Evolutionary conservation across 345 rosid species (phyloP), one percentile per base, ranked within the genome.

Genomic region (Dipteronia sinensis): DNA sequence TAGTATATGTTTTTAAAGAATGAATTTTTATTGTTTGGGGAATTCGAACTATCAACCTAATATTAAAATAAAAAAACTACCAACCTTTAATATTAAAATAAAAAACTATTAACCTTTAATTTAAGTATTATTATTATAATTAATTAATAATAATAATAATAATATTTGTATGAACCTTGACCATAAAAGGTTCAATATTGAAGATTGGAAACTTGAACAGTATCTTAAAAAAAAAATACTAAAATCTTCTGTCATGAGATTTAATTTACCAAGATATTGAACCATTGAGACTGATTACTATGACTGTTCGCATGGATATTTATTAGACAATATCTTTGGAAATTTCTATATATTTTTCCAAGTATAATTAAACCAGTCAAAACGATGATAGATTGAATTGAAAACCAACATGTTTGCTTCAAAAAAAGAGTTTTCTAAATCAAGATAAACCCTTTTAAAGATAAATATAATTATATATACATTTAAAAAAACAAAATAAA

Each of bases 341-440:
- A 69, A 4, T 20, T 69, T 69, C 59, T 2, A 29, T 19, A 7
- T 66, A 15, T n/a, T 31, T 66, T 27, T 44, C 34, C 40, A 34
- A 67, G 61, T 23, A 51, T 11, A 29, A n/a, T 27, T 27, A 27
- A 1, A 17, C 58, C 23, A 23, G 8, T 11, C 51, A 46, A 46
- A 46, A 46, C 51, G 51, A 46, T 10, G 51, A 9, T 10, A 46
- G 12, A 46, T 9, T 46, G 51, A 73, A 42, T 23, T 22, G 8
- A 34, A 67, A 67, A 19, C 29, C 56, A 44, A 8, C 23, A 15
- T 66, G 42, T n/a, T 72, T 65, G 47, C 81, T 51, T 65, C 67
- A 58, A 66, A 78, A 78, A 40, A 25, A 38, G 29, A 66, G 55
- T 53, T 29, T 22, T 55, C 22, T 55, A 55, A 15, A 55, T 55